Conservation (phyloP, 768 basidiomycete species). For the Termitomyces sp. region DNA sequence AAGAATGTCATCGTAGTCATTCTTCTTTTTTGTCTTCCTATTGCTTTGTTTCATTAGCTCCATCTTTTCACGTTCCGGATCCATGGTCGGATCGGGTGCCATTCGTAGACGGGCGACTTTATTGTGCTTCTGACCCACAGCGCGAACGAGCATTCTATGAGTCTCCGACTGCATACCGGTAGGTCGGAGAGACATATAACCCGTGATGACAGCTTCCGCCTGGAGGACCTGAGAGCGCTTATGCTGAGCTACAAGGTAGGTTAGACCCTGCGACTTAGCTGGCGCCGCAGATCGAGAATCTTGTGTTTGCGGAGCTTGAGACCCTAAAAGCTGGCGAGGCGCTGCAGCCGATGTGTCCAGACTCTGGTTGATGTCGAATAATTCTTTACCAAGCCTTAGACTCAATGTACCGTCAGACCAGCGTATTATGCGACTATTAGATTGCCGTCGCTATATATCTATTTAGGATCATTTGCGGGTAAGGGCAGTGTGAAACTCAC, state of each 20-base stretch:
- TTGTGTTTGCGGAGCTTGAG: slow-evolving; percentile 40
- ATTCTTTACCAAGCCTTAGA: slow-evolving; percentile 87
- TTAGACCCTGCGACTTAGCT: slow-evolving; percentile 67
- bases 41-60: slow-evolving; percentile 64
- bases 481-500: slow-evolving; percentile 44
- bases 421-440: slow-evolving; percentile 85
- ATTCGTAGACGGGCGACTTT: slow-evolving; percentile 77
- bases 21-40: slow-evolving; percentile 59
- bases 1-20: slow-evolving; percentile 47
- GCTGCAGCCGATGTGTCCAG: slow-evolving; percentile 73
- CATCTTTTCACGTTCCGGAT: slow-evolving; percentile 71
- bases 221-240: slow-evolving; percentile 85
- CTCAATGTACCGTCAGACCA: slow-evolving; percentile 97
- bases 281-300: slow-evolving; percentile 28
- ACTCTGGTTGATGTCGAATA: slow-evolving; percentile 85
- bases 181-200: slow-evolving; percentile 80
- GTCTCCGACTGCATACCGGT: slow-evolving; percentile 90
- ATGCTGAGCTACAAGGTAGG: slow-evolving; percentile 88
- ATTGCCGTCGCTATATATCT: slow-evolving; percentile 64
- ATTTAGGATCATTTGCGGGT: slow-evolving; percentile 3
- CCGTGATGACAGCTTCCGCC: slow-evolving; percentile 78
- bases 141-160: slow-evolving; percentile 83
- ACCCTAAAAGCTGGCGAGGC: slow-evolving; percentile 50
- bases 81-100: slow-evolving; percentile 72
- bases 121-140: slow-evolving; percentile 82